phyloP scores from a whole-genome alignment of 1,284 basidiomycete genomes.

The Moniliella sp. region DNA sequence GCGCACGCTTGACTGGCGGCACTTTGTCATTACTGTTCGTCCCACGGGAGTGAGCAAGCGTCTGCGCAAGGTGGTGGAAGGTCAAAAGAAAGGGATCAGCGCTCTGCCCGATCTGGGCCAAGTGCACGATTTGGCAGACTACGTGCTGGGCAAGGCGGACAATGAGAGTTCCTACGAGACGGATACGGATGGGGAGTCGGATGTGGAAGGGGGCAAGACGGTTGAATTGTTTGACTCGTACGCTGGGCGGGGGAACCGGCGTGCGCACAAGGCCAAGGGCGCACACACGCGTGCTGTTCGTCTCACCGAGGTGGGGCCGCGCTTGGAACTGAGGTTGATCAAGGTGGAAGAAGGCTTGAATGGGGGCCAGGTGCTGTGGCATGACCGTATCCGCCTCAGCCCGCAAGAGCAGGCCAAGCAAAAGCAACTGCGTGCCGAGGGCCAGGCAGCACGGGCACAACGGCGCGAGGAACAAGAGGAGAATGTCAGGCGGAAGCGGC shows the following conservation, averaged over 20 bases:
- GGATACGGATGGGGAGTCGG: constrained; percentile 45
- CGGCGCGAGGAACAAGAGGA: background rate
- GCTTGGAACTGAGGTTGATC: constrained; percentile 74
- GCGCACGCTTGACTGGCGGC: constrained; percentile 72
- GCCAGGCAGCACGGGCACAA: background rate
- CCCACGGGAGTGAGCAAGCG: constrained; percentile 78
- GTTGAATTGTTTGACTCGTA: constrained; percentile 75
- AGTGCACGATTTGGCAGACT: constrained; percentile 85
- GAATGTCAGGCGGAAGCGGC: background rate
- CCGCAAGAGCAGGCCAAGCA: background rate
- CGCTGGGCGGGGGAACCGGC: constrained; percentile 63
- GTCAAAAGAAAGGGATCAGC: constrained; percentile 15
- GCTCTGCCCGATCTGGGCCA: constrained; percentile 55
- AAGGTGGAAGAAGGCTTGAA: constrained; percentile 77
- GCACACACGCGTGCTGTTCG: constrained; percentile 72
- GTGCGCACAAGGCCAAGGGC: background rate
- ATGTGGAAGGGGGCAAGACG: constrained; percentile 51
- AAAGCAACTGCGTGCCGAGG: background rate
- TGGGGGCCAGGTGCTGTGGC: constrained; percentile 7
- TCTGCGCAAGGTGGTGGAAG: constrained; percentile 65
- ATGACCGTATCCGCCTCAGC: background rate
- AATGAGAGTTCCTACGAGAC: constrained; percentile 42
- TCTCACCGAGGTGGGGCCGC: constrained; percentile 77
- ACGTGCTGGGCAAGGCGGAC: constrained; percentile 49
- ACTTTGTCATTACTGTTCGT: constrained; percentile 84